Evolutionary conservation across 2,329 filamentous ascomycete species (phyloP), one percentile per base, ranked within the genome.

Genomic region (Metarhizium anisopliae): DNA sequence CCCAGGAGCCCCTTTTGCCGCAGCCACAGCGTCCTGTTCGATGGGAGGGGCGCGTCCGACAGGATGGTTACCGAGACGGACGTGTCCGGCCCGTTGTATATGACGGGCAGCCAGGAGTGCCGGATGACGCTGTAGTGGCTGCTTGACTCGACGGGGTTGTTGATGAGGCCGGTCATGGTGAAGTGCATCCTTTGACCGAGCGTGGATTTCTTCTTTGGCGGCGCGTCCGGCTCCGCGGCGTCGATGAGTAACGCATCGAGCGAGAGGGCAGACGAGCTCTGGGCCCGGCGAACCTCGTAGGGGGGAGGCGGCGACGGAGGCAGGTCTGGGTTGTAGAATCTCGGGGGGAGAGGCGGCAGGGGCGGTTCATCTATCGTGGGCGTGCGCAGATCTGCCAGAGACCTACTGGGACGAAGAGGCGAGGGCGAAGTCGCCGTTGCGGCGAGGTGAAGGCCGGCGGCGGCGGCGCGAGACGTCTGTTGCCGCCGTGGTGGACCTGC

Each of bases 1-100:
- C 86, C 86, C 0, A 82, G 83, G 70, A 76, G 87, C 2, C 86
- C 86, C 60, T 84, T 85, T 57, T 78, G 78, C 70, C 89, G 86
- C 30, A 89, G 70, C 82, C 84, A 89, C 14, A 89, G 66, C 0
- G 80, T 82, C 6, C 86, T 77, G 29, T 79, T 76, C 0, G 69
- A 54, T 0, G 85, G 83, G 0, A 89, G 66, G 0, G 78, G 76
- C 2, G 71, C 68, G 59, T 85, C 80, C 0, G 77, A 79, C 62
- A 89, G 84, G 50, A 89, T 76, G 2, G 84, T 85, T 43, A 90
- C 74, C 3, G 80, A 75, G 5, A 89, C 74, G 7, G 79, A 82
- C 0, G 86, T 90, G 3, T 76, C 74, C 1, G 81, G 78, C 0
- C 86, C 86, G 36, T 80, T 79, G 64, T 88, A 89, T 70, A 84